Evolutionary conservation across 352 stramenopile species (phyloP).

Genomic region (Phytopythium kandeliae): DNA sequence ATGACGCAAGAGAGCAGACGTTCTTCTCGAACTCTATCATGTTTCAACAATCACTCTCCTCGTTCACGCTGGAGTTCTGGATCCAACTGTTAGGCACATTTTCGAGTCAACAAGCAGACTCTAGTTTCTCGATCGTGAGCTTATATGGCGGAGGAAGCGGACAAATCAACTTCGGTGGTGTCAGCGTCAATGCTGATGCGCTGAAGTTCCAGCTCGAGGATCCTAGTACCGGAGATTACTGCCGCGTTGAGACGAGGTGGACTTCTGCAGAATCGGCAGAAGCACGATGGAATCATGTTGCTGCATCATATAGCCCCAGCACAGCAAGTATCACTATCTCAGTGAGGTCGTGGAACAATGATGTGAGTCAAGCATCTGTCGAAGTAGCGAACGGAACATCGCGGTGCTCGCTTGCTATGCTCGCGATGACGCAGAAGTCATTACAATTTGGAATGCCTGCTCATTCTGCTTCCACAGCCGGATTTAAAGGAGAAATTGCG

Average conservation of each 20-base stretch:
- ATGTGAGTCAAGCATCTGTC: constrained; percentile 1
- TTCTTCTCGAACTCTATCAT: constrained; percentile 50
- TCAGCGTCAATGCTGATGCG: constrained; percentile 8
- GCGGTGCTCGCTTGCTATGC: constrained; percentile 33
- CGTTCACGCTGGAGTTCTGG: constrained; percentile 71
- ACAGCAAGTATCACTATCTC: constrained; percentile 35
- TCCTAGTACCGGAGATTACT: constrained; percentile 9
- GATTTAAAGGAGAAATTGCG: constrained; percentile 33
- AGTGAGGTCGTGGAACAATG: constrained; percentile 15
- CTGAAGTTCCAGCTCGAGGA: constrained; percentile 30
- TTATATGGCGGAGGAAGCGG: constrained; percentile 5
- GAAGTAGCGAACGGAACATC: constrained; percentile 7
- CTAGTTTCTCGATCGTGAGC: constrained; percentile 8
- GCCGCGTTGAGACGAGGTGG: constrained; percentile 4
- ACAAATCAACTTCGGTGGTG: constrained; percentile 11
- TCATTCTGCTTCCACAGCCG: background rate
- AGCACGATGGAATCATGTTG: constrained; percentile 41
- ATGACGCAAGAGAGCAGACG: constrained; percentile 36
- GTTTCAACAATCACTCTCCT: constrained; percentile 34
- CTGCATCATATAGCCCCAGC: constrained; percentile 45
- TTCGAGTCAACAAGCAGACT: background rate
- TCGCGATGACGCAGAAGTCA: constrained; percentile 27
- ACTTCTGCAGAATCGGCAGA: background rate
- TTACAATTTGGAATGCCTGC: constrained; percentile 24
- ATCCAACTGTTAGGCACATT: constrained; percentile 11